phyloP scores from a whole-genome alignment of 164 flowering plant species.

The Amborella trichopoda region DNA sequence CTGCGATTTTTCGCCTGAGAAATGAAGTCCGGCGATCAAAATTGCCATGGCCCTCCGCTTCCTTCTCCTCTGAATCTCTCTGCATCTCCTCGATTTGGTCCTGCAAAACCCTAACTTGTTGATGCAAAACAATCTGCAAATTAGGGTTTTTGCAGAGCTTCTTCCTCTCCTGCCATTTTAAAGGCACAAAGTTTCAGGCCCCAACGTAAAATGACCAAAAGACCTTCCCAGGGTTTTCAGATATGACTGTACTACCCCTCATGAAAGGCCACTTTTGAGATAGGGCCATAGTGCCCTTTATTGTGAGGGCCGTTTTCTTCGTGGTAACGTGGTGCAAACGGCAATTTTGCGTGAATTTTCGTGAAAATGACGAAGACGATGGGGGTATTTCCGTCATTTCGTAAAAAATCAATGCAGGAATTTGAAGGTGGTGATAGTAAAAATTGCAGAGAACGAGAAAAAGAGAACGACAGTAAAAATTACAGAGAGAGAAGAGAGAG shows the following conservation, averaged over 20 bases:
- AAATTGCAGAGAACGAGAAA: no score
- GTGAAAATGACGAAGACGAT: not conserved
- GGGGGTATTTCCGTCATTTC: not conserved
- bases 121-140: constrained; percentile 27
- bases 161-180: constrained; percentile 62
- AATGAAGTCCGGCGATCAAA: constrained; percentile 49
- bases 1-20: constrained; percentile 37
- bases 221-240: no score
- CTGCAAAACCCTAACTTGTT: constrained; percentile 43
- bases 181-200: no score
- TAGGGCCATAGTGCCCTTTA: not conserved
- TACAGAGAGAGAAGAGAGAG: not conserved
- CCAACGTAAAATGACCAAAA: no score
- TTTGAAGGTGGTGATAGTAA: no score
- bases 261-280: no score
- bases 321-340: no score
- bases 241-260: no score
- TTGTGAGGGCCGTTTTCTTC: not conserved
- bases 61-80: constrained; percentile 28
- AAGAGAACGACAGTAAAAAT: not conserved
- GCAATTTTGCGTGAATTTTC: not conserved
- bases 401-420: no score
- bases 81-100: constrained; percentile 40
- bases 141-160: constrained; percentile 44
- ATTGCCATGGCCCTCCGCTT: constrained; percentile 22